Conservation (phyloP, 2,329 filamentous ascomycete genomes). For the Zarea fungicola region DNA sequence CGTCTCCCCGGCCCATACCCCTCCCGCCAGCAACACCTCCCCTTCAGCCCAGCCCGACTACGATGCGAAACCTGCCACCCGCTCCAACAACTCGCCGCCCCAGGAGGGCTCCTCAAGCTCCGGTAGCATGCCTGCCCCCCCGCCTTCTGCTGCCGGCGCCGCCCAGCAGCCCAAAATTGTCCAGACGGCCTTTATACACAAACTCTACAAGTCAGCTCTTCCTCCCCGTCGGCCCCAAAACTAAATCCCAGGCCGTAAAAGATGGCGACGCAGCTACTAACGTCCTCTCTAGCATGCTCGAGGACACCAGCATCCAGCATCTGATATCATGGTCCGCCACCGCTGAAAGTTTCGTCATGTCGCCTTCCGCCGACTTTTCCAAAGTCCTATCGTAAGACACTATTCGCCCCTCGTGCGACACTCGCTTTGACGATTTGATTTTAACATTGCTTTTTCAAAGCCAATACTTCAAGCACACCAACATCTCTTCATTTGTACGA, state of each 20-base stretch:
- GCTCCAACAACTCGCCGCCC: conserved; percentile 32
- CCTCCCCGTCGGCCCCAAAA: no score
- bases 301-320: conserved; percentile 88
- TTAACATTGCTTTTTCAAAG: conserved; percentile 45
- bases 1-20: conserved; percentile 29
- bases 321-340: conserved; percentile 93
- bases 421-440: conserved; percentile 11
- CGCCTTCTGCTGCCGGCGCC: conserved; percentile 59
- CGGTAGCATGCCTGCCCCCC: conserved; percentile 45
- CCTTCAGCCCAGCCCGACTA: conserved; percentile 40
- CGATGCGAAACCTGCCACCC: conserved; percentile 31
- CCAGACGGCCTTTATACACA: conserved; percentile 98
- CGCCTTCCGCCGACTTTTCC: conserved; percentile 92
- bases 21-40: conserved; percentile 44
- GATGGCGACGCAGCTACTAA: no score
- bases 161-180: conserved; percentile 95
- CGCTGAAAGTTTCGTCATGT: conserved; percentile 98
- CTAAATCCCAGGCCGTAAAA: no score
- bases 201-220: conserved; percentile 88
- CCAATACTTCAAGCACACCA: conserved; percentile 99
- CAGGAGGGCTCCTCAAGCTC: conserved; percentile 33
- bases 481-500: conserved; percentile 96
- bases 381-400: conserved; percentile 87
- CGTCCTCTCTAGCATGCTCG: conserved; percentile 72
- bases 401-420: conserved; percentile 8